Base-by-base conservation (phyloP, 768 basidiomycete genomes). In the Collybia sordida region DNA sequence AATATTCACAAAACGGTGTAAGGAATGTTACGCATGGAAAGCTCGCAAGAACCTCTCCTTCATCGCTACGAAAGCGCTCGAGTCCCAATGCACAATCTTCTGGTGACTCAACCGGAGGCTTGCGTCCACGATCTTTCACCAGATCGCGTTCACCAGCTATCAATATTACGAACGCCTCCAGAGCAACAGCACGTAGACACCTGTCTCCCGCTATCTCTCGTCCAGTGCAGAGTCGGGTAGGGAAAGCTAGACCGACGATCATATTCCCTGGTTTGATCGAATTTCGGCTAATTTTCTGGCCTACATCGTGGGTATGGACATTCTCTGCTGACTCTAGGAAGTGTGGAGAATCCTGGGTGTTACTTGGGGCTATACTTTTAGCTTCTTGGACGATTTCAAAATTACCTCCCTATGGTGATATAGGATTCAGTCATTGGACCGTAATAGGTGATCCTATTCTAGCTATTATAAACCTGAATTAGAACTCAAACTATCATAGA, bases 61-160 rank as follows among this genome's bases (percentile, higher is more conserved):
- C 72, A 46, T 50, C 65, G 55, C 41, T 66, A 52, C 62, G 69
- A 35, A 53, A 53, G 47, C 61, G 59, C 40, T 42, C 49, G 42
- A 65, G 73, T 59, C 55, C 68, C 43, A 71, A 65, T 50, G 62
- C 54, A 52, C 61, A 55, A 51, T 78, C 69, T 25, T 74, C 67
- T 53, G 74, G 63, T 50, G 78, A 72, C 50, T 74, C 70, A 55
- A 67, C 55, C 49, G 67, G 61, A 27, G 64, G 70, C 6, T 57
- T 60, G 42, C 70, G 62, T 36, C 71, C 63, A 44, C 73, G 76
- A 45, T 68, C 80, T 1, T 88, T 90, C 58, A 82, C 86, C 31
- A 83, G 87, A n/a, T 89, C 88, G 6, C 81, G 81, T 18, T 89
- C 88, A 1, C 87, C 88, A 36, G 78, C 73, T 9, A 62, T 80